phyloP scores from a whole-genome alignment of 192 early-diverging fungal genomes.

The Allomyces macrogynus region DNA sequence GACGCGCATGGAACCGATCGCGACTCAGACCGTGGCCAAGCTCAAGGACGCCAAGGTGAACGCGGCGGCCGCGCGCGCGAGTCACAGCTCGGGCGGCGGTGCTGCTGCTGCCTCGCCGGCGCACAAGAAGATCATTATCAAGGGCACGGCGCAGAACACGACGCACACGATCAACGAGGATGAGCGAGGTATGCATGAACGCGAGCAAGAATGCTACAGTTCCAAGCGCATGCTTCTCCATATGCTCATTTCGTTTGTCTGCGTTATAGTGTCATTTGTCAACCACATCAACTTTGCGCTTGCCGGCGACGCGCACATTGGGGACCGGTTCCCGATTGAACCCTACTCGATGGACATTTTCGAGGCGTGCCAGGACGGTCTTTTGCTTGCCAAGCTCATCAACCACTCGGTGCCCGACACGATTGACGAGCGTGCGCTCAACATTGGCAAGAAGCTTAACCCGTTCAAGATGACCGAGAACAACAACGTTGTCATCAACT shows the following conservation, averaged over 20 bases:
- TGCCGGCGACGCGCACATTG: constrained; percentile 58
- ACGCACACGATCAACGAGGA: constrained; percentile 98
- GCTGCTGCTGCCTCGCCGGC: constrained; percentile 16
- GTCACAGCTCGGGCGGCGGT: not conserved
- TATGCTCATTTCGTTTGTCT: too few relatives aligned
- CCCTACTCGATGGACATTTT: constrained; percentile 89
- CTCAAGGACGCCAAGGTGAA: not conserved
- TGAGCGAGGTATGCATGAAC: constrained; percentile 20
- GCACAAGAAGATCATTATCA: constrained; percentile 70
- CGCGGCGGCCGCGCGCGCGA: not conserved
- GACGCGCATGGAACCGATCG: not conserved
- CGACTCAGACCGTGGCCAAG: not conserved
- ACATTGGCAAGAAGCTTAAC: constrained; percentile 67
- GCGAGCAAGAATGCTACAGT: too few relatives aligned
- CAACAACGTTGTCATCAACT: constrained; percentile 98
- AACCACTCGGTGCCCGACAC: constrained; percentile 91
- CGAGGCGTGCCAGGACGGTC: constrained; percentile 71
- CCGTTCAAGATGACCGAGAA: constrained; percentile 97
- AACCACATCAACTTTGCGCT: constrained; percentile 81
- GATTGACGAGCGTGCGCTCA: constrained; percentile 96
- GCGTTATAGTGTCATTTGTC: constrained; percentile 66
- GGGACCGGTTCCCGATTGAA: constrained; percentile 76
- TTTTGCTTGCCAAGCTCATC: constrained; percentile 3
- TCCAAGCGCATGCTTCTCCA: too few relatives aligned
- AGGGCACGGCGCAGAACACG: constrained; percentile 63